Conservation (phyloP, 257 asterid genomes). For the Solanum bulbocastanum region DNA sequence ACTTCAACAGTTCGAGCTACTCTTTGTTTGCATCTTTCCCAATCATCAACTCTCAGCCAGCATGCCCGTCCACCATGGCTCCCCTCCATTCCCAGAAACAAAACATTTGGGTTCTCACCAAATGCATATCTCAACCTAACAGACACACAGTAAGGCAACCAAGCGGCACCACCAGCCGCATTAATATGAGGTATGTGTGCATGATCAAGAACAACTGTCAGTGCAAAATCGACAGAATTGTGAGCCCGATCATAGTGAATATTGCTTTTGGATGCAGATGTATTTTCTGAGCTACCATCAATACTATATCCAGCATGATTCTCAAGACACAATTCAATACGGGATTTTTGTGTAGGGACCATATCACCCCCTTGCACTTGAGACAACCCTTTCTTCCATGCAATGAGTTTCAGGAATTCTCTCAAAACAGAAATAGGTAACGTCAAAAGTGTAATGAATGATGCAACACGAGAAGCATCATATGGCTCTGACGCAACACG, state of each 20-base stretch:
- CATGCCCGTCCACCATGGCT: constrained; percentile 99
- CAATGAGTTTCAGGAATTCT: constrained; percentile 89
- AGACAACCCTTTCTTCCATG: constrained; percentile 93
- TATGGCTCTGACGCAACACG: constrained; percentile 99
- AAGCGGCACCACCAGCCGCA: constrained; percentile 99
- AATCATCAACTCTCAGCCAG: constrained; percentile 74
- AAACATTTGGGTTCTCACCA: constrained; percentile 59
- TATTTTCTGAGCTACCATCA: constrained; percentile 45
- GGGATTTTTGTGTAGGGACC: constrained; percentile 84
- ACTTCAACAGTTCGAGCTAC: constrained; percentile 59
- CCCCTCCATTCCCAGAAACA: constrained; percentile 93
- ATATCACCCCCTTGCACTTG: constrained; percentile 74
- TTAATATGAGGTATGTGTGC: constrained; percentile 81
- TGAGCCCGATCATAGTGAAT: constrained; percentile 76
- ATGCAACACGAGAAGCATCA: constrained; percentile 97
- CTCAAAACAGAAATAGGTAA: constrained; percentile 85
- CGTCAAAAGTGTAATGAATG: constrained; percentile 89
- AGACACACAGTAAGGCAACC: constrained; percentile 96
- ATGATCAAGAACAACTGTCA: constrained; percentile 91
- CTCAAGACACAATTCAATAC: constrained; percentile 90
- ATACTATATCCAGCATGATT: constrained; percentile 64
- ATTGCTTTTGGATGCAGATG: constrained; percentile 68
- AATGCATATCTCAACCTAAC: constrained; percentile 71
- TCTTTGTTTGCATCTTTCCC: constrained; percentile 89
- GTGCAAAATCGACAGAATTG: constrained; percentile 83